Evolutionary conservation across 306 rosid species (phyloP), one percentile per base, ranked within the genome.

Genomic region (Clitoria ternatea): DNA sequence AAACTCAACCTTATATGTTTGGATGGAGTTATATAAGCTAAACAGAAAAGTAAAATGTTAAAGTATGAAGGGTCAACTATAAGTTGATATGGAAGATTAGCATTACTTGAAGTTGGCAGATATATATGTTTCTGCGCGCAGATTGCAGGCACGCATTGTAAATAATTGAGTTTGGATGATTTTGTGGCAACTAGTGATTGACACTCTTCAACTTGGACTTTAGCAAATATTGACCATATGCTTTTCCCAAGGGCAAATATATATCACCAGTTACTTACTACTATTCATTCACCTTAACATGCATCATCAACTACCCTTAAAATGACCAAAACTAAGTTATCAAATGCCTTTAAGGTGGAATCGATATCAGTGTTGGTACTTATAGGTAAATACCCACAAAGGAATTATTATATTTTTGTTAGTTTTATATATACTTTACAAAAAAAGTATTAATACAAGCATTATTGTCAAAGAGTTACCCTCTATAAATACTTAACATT

Each of bases 131-230:
- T 66, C 55, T 54, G 50, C 65, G 20, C 23, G 73, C 44, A 53
- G 43, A 66, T 59, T 66, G 83, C 79, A 78, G 76, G 83, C 75
- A 82, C 49, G 39, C 42, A 4, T 47, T 11, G 80, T 63, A 74
- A 70, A 78, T 54, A 62, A 73, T 69, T 53, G 43, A 40, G 59
- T 63, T 77, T 82, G 85, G 82, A 82, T 37, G 74, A 82, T 69
- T 62, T 69, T 24, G 42, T 77, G 82, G 77, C 80, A 20, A 82
- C 2, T 82, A 73, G 15, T 69, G 61, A 54, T 47, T 49, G 77
- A 69, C 80, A 49, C 61, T 48, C 20, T 32, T 77, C 82, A 69
- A 19, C 24, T 82, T 82, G 85, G 80, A 77, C 12, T 62, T 62
- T 82, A 77, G 75, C 65, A 73, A 24, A 73, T 78, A 30, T 61